Percentiles rank a stretch among this genome's conserved stretches.
phyloP scores from a whole-genome alignment of 805 yeast species.

The Lachancea nothofagi region DNA sequence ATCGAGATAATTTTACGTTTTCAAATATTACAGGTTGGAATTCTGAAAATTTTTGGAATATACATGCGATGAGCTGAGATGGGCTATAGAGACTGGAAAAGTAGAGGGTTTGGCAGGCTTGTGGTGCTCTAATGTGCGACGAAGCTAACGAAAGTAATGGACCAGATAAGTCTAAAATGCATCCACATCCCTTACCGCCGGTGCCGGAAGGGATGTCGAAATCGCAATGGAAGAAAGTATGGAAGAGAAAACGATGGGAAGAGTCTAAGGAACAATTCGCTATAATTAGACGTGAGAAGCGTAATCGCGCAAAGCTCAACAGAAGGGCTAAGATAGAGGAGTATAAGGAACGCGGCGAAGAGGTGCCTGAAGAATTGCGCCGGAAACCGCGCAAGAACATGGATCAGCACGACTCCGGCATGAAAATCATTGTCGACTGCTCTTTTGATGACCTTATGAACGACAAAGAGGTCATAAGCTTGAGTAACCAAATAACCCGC shows the following conservation, averaged over 20 bases:
- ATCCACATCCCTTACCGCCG: slow-evolving; percentile 22
- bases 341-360: slow-evolving; percentile 36
- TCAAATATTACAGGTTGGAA: too few relatives aligned
- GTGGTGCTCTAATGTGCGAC: not conserved
- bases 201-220: slow-evolving; percentile 87
- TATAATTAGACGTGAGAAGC: slow-evolving; percentile 49
- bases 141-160: not conserved
- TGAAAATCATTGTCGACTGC: slow-evolving; percentile 73
- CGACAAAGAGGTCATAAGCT: slow-evolving; percentile 59
- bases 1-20: too few relatives aligned
- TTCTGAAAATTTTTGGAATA: slow-evolving; percentile 3
- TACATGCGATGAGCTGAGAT: slow-evolving; percentile 2
- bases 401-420: slow-evolving; percentile 45
- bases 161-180: not conserved
- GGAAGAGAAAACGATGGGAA: slow-evolving; percentile 54
- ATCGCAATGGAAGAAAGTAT: slow-evolving; percentile 72
- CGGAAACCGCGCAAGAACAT: slow-evolving; percentile 34
- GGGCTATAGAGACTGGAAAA: not conserved
- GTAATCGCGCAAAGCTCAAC: slow-evolving; percentile 39
- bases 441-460: slow-evolving; percentile 87
- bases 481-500: slow-evolving; percentile 76
- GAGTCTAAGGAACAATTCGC: slow-evolving; percentile 58
- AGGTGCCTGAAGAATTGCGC: slow-evolving; percentile 36
- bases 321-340: slow-evolving; percentile 37
- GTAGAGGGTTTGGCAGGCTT: not conserved